phyloP scores from a whole-genome alignment of 176 grass and related monocot genomes.

The Hordeum marinum region DNA sequence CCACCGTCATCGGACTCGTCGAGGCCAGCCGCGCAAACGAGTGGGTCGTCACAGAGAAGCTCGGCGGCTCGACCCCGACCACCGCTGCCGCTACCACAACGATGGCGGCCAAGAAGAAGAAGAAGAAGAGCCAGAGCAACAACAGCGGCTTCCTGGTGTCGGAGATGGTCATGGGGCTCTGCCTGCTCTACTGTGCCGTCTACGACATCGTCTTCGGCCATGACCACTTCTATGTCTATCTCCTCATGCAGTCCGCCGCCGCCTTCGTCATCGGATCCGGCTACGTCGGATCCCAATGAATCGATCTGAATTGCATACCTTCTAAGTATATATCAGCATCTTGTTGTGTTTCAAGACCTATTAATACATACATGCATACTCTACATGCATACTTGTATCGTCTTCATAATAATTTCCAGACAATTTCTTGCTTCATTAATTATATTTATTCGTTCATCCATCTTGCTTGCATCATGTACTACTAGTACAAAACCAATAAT shows the following conservation, averaged over 20 bases:
- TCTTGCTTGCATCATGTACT: too few relatives aligned
- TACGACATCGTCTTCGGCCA: constrained; percentile 58
- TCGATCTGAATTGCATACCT: too few relatives aligned
- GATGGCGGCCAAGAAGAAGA: not conserved
- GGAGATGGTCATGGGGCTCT: constrained; percentile 66
- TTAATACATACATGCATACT: too few relatives aligned
- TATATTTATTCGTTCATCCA: too few relatives aligned
- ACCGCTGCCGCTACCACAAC: not conserved
- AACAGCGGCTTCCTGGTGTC: constrained; percentile 22
- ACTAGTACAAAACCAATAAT: too few relatives aligned
- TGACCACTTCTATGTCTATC: constrained; percentile 72
- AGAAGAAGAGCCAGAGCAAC: not conserved
- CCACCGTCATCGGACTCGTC: constrained; percentile 67
- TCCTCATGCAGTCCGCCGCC: constrained; percentile 64
- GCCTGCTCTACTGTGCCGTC: constrained; percentile 61
- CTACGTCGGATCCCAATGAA: constrained; percentile 45
- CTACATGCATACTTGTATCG: too few relatives aligned
- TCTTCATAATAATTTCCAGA: too few relatives aligned
- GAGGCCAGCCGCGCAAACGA: constrained; percentile 83
- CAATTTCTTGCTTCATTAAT: too few relatives aligned
- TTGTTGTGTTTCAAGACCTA: too few relatives aligned
- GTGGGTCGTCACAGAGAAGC: constrained; percentile 92
- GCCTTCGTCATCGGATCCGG: constrained; percentile 74
- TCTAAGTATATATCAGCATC: too few relatives aligned
- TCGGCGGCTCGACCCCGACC: constrained; percentile 4